These are phyloP conservation scores for Kingdonia uniflora DNA, from an alignment of 164 flowering plant species.

Conservation along the genomic window DNA sequence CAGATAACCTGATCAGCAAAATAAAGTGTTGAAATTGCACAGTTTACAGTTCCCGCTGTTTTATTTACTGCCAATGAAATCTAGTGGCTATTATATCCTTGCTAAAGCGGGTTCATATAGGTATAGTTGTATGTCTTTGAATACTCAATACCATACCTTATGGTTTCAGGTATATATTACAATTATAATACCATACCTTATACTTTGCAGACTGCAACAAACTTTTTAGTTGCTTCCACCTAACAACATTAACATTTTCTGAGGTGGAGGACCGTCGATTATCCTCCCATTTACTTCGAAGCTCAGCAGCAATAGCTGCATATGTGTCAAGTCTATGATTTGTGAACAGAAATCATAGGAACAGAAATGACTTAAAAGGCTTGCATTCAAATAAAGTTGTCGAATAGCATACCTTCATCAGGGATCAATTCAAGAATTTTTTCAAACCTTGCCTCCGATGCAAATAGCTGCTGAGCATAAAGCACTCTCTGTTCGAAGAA, in stretches of 20 bases:
- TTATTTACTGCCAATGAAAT: too few relatives aligned
- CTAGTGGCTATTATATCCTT: too few relatives aligned
- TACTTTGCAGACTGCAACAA: constrained; percentile 60
- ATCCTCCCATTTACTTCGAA: constrained; percentile 78
- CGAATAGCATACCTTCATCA: constrained; percentile 55
- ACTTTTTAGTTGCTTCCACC: constrained; percentile 81
- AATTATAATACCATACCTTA: constrained; percentile 41
- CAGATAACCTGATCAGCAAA: too few relatives aligned
- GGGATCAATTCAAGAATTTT: constrained; percentile 84
- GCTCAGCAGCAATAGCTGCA: constrained; percentile 79
- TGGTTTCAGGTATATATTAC: too few relatives aligned
- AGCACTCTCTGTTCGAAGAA: constrained; percentile 69
- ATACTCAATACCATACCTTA: too few relatives aligned
- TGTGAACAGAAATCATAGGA: too few relatives aligned
- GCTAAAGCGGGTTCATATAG: too few relatives aligned
- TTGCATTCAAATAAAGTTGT: background rate
- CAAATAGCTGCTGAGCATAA: constrained; percentile 44
- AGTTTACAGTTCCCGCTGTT: too few relatives aligned
- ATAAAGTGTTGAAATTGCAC: too few relatives aligned
- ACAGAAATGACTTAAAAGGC: background rate
- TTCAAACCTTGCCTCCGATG: constrained; percentile 65
- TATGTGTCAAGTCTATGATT: constrained; percentile 5
- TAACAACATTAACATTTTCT: constrained; percentile 49
- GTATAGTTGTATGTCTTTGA: too few relatives aligned
- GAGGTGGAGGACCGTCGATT: constrained; percentile 40